Evolutionary conservation across 2,329 filamentous ascomycete species (phyloP).

Genomic region (Penicillium sp.): DNA sequence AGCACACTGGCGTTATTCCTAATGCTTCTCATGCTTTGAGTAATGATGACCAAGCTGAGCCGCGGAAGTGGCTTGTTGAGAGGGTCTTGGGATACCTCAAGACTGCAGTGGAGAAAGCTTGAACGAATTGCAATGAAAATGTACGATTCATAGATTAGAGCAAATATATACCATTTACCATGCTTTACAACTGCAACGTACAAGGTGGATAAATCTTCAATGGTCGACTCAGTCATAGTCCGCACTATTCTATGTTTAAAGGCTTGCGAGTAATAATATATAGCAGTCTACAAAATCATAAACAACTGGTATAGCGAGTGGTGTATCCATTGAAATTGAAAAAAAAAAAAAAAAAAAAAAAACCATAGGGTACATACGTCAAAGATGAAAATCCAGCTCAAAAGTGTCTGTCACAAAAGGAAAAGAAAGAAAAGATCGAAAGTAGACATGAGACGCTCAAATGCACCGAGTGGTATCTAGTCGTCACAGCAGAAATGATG

Average conservation of each 20-base stretch:
- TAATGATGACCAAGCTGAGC: constrained; percentile 35
- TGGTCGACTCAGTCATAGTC: not conserved
- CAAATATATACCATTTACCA: not conserved
- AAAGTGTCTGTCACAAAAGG: not conserved
- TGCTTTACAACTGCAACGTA: not conserved
- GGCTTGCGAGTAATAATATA: no score
- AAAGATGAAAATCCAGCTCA: not conserved
- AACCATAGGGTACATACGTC: not conserved
- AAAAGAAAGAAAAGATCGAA: constrained; percentile 7
- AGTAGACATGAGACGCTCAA: constrained; percentile 22
- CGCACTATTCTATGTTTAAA: not conserved
- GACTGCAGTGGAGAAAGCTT: constrained; percentile 3
- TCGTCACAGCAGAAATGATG: constrained; percentile 17
- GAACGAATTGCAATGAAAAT: not conserved
- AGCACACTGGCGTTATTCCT: constrained; percentile 48
- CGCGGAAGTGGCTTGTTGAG: constrained; percentile 25
- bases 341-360: no score
- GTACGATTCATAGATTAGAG: not conserved
- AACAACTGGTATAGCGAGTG: not conserved
- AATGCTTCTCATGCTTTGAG: constrained; percentile 38
- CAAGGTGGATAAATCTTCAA: not conserved
- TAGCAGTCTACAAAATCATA: not conserved
- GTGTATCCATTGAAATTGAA: not conserved
- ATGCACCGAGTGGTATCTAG: constrained; percentile 30
- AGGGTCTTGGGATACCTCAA: constrained; percentile 30